A percentile compares a stretch with the other conserved stretches of the same genome.
phyloP scores from a whole-genome alignment of 1,284 basidiomycete species.

The Agroathelia rolfsii region DNA sequence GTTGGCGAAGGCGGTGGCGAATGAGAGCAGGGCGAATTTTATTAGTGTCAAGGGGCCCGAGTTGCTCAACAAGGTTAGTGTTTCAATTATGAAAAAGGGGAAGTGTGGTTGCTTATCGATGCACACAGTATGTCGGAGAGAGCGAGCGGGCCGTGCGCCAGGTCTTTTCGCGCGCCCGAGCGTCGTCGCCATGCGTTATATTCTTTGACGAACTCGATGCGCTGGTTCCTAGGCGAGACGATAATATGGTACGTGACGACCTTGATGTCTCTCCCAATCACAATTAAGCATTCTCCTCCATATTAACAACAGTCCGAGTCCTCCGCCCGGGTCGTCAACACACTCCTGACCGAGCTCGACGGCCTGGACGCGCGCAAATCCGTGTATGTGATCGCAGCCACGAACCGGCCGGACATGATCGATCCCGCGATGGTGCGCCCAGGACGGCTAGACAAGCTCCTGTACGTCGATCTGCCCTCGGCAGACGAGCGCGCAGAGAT shows the following conservation, averaged over 20 bases:
- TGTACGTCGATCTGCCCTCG: conserved; percentile 90
- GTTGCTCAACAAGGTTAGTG: conserved; percentile 75
- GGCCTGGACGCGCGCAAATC: conserved; percentile 85
- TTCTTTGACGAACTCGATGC: conserved; percentile 98
- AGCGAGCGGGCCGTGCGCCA: conserved; percentile 92
- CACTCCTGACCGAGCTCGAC: conserved; percentile 91
- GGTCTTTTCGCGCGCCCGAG: conserved; percentile 83
- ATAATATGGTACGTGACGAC: conserved; percentile 60
- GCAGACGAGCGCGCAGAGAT: conserved; percentile 80
- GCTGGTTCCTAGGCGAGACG: conserved; percentile 88
- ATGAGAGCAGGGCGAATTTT: conserved; percentile 90
- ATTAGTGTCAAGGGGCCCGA: conserved; percentile 98
- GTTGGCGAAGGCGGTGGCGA: conserved; percentile 93
- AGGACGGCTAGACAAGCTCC: conserved; percentile 89
- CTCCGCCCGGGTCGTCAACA: conserved; percentile 95
- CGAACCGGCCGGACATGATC: conserved; percentile 98
- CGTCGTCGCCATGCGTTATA: conserved; percentile 83
- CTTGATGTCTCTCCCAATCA: conserved; percentile 1
- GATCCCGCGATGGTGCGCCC: conserved; percentile 98
- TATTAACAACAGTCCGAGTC: conserved; percentile 69
- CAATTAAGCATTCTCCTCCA: conserved; percentile 3
- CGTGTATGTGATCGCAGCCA: conserved; percentile 95
- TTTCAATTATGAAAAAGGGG: background rate
- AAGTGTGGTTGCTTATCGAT: conserved; percentile 1
- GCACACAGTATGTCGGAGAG: conserved; percentile 86